phyloP scores from a whole-genome alignment of 2,329 filamentous ascomycete genomes.

The Purpureocillium takamizusanense region DNA sequence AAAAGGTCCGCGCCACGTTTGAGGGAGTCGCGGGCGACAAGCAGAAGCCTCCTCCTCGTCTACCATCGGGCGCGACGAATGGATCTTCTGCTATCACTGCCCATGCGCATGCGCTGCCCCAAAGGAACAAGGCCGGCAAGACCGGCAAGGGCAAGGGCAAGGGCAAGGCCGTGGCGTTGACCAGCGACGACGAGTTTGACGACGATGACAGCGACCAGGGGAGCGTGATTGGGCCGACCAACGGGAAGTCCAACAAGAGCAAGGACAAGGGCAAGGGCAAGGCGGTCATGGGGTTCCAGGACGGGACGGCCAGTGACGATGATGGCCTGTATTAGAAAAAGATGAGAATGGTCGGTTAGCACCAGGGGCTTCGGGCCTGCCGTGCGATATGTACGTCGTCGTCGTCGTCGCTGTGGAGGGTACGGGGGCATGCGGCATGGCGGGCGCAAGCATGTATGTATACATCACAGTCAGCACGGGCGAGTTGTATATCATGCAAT shows the following conservation, averaged over 20 bases:
- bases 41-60: slow-evolving; percentile 5
- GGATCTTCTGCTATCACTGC: slow-evolving; percentile 1
- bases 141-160: slow-evolving; percentile 25
- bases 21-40: slow-evolving; percentile 47
- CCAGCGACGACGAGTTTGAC: slow-evolving; percentile 22
- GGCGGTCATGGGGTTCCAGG: slow-evolving; percentile 40
- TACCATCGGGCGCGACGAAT: too few species aligned
- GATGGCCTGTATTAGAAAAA: slow-evolving; percentile 42
- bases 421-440: too few species aligned
- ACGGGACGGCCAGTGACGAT: slow-evolving; percentile 47
- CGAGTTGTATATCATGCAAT: not conserved
- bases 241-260: slow-evolving; percentile 39
- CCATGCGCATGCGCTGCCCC: slow-evolving; percentile 4
- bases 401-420: too few species aligned
- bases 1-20: slow-evolving; percentile 72
- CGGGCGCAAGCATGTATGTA: too few species aligned
- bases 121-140: slow-evolving; percentile 6
- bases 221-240: slow-evolving; percentile 13
- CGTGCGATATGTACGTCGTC: slow-evolving; percentile 5
- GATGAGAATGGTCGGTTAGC: too few species aligned
- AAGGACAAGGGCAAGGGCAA: slow-evolving; percentile 55
- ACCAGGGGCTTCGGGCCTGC: too few species aligned
- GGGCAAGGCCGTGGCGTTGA: slow-evolving; percentile 24
- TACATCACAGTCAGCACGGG: too few species aligned
- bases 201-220: slow-evolving; percentile 22